These are phyloP conservation scores for Hortiboletus campestris DNA, from an alignment of 768 basidiomycete species.

Conservation along the genomic window DNA sequence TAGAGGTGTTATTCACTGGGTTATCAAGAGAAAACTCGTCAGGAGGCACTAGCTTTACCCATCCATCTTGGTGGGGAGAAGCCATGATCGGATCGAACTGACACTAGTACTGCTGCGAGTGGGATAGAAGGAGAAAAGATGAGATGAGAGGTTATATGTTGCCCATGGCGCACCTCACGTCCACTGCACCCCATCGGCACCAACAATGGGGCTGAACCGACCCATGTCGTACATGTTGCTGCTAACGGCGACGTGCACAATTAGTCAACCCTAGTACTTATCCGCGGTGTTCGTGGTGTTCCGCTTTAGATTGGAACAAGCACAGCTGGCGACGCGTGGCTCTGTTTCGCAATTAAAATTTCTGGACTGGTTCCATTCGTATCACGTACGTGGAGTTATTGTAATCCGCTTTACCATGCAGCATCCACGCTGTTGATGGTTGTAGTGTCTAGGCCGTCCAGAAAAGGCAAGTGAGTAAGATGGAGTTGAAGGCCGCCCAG, in stretches of 20 bases:
- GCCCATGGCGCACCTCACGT: constrained; percentile 21
- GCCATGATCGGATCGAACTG: constrained; percentile 17
- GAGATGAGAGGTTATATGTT: constrained; percentile 21
- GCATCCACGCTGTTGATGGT: too few relatives aligned
- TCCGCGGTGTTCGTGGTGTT: too few relatives aligned
- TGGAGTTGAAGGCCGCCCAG: constrained; percentile 20
- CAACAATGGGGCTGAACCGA: not conserved
- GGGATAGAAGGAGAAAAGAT: not conserved
- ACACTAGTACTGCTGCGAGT: not conserved
- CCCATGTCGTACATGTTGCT: constrained; percentile 12
- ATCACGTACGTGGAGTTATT: too few relatives aligned
- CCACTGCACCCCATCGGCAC: constrained; percentile 20
- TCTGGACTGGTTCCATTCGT: too few relatives aligned
- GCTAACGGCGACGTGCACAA: not conserved
- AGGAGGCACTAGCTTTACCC: constrained; percentile 28
- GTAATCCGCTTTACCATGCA: too few relatives aligned
- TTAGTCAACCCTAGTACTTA: too few relatives aligned
- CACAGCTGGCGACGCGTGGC: too few relatives aligned
- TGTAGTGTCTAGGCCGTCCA: constrained; percentile 9
- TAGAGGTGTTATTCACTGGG: constrained; percentile 34
- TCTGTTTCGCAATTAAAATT: too few relatives aligned
- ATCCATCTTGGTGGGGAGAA: constrained; percentile 20
- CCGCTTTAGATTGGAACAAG: too few relatives aligned
- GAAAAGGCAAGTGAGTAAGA: constrained; percentile 28
- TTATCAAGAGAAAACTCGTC: constrained; percentile 41